Evolutionary conservation across 345 rosid genomes (phyloP), one percentile per base, ranked within the genome.

Genomic region (Citrus reticulata): DNA sequence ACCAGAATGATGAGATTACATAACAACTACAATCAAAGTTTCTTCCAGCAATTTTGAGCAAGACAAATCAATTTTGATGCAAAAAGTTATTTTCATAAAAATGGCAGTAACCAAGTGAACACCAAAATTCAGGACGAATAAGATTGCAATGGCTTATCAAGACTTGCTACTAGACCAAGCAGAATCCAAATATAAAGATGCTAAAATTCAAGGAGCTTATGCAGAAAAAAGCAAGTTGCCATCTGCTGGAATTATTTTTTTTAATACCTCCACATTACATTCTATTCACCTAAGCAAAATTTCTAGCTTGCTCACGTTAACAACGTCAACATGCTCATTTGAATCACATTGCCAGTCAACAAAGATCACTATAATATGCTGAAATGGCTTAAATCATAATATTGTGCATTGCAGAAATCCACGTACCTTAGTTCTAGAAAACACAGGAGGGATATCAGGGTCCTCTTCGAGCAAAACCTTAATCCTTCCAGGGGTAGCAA

Each of bases 401-500:
- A 54, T 54, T 4, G 58, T 5, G 7, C 2, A 54, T 54, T 19
- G 5, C 7, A 54, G 19, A 27, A n/a, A 9, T 14, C 46, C 7
- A 60, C 4, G 37, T 57, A 95, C 99, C 97, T 89, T 94, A 22
- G 98, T 90, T 80, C 84, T 88, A 70, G 93, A 88, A 84, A 96
- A 94, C 61, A 96, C 87, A 2, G 91, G 86, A 78, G 90, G 88
- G 72, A 96, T 83, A 81, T 91, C 99, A 25, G 98, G 90, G 89
- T 89, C 92, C 74, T 91, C 87, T 69, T 94, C 90, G 64, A 94
- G 79, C 88, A 96, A 82, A 66, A 89, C 97, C 89, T 88, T 96
- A n/a, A 96, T 61, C 77, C 99, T 87, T 2, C 99, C 99, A 0
- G 98, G 99, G 2, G 99, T 94, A 7, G 98, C 93, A 25, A 96